phyloP scores from a whole-genome alignment of 2,329 filamentous ascomycete genomes.

The Sporothrix globosa region DNA sequence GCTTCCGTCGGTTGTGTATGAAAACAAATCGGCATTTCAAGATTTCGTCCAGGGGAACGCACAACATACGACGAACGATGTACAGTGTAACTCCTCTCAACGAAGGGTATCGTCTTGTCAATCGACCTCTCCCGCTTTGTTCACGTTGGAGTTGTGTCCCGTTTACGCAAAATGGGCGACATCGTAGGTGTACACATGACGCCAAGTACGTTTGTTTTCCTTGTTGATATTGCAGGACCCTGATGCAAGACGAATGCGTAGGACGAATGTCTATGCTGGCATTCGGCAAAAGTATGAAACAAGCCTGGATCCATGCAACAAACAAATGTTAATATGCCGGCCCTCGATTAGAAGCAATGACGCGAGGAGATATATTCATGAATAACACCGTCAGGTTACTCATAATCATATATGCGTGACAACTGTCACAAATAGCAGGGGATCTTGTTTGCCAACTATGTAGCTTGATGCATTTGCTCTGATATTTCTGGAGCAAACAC shows the following conservation, averaged over 20 bases:
- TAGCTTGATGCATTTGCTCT: not conserved
- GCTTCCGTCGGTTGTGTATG: not conserved
- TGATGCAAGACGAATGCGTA: not conserved
- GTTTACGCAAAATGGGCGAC: not conserved
- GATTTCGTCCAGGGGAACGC: too few species aligned
- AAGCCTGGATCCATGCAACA: not conserved
- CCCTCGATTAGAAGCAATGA: not conserved
- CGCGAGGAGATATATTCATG: not conserved
- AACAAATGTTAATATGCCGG: not conserved
- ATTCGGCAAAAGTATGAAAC: slow-evolving; percentile 18
- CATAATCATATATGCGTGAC: not conserved
- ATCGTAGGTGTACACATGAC: not conserved
- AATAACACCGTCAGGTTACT: slow-evolving; percentile 1
- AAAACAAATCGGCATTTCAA: not conserved
- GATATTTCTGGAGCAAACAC: not conserved
- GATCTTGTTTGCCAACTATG: not conserved
- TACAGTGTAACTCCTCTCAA: not conserved
- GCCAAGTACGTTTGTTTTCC: not conserved
- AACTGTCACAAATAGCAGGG: not conserved
- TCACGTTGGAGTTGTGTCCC: not conserved
- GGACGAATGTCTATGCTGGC: not conserved
- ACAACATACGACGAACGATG: too few species aligned
- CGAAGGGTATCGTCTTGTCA: not conserved
- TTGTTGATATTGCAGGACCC: slow-evolving; percentile 18
- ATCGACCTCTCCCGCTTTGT: not conserved